phyloP scores from a whole-genome alignment of 78 protist genomes.

The Dictyostelium intermedium region DNA sequence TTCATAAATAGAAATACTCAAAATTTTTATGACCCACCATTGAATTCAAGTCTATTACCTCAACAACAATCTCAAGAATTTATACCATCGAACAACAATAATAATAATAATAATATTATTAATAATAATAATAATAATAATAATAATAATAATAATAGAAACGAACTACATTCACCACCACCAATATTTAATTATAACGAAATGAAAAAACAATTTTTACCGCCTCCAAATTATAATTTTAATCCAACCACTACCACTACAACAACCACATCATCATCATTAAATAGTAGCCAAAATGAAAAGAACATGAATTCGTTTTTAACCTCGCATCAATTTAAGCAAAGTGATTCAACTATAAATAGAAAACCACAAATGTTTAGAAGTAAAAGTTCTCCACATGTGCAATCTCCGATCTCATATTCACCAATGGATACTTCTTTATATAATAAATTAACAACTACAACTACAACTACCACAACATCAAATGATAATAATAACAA shows the following conservation, averaged over 20 bases:
- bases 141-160: not conserved
- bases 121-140: no score
- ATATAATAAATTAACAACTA: not conserved
- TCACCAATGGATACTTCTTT: slow-evolving; percentile 15
- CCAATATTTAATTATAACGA: slow-evolving; percentile 5
- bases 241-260: not conserved
- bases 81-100: not conserved
- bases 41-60: not conserved
- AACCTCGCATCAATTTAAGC: not conserved
- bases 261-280: not conserved
- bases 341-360: not conserved
- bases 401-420: not conserved
- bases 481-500: not conserved
- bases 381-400: slow-evolving; percentile 28
- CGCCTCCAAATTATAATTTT: not conserved
- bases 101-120: no score
- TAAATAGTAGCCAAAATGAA: not conserved
- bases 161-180: not conserved
- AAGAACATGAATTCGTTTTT: not conserved
- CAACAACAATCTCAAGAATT: not conserved
- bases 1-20: not conserved
- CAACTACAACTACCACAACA: not conserved
- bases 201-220: not conserved
- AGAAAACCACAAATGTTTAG: slow-evolving; percentile 9
- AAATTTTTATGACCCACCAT: not conserved